Evolutionary conservation across 371 early-diverging fungal species (phyloP).

Genomic region (Apophysomyces elegans): DNA sequence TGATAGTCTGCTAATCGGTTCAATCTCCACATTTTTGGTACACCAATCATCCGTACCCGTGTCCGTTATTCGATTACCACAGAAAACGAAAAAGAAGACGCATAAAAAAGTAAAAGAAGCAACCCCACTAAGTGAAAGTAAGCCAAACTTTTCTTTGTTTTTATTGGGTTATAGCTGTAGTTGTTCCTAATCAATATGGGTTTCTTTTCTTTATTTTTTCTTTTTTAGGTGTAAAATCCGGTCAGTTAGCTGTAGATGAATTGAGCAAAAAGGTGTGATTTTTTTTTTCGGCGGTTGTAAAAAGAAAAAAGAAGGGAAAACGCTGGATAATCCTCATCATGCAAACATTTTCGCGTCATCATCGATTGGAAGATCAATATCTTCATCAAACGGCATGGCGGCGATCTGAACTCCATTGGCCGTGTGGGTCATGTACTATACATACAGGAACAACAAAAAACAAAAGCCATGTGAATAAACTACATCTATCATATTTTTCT

Average conservation of each 20-base stretch:
- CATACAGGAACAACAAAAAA: constrained; percentile 3
- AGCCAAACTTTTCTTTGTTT: constrained; percentile 1
- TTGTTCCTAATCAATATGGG: too few relatives aligned
- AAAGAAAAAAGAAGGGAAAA: too few relatives aligned
- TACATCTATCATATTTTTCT: background rate
- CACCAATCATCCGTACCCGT: constrained; percentile 62
- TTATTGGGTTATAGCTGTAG: background rate
- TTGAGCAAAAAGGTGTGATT: constrained; percentile 23
- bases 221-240: constrained; percentile 31
- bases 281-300: background rate
- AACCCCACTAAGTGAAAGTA: constrained; percentile 38
- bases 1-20: constrained; percentile 45
- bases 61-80: constrained; percentile 51
- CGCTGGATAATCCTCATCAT: constrained; percentile 1
- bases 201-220: background rate
- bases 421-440: constrained; percentile 44
- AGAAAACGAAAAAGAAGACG: constrained; percentile 44
- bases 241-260: constrained; percentile 39
- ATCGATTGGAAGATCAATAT: constrained; percentile 42
- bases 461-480: constrained; percentile 8
- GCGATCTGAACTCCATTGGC: constrained; percentile 33
- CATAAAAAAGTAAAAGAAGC: constrained; percentile 21
- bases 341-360: constrained; percentile 35
- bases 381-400: constrained; percentile 39
- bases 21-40: constrained; percentile 54